Conservation (phyloP, 345 rosid species). For the Hibiscus trionum region DNA sequence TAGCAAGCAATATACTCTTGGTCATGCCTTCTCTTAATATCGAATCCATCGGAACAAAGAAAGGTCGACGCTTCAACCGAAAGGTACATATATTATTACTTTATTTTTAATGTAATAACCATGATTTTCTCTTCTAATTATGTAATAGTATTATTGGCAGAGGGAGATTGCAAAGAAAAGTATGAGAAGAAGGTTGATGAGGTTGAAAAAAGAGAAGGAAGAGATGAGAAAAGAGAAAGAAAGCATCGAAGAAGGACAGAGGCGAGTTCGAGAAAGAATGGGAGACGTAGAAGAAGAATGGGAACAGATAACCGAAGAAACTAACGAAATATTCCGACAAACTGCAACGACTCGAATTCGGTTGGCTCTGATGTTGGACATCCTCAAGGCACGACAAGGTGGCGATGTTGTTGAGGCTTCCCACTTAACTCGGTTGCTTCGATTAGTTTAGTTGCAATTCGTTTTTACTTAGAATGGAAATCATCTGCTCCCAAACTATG, state of each 20-base stretch:
- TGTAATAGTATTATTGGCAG: not conserved
- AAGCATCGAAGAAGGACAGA: not conserved
- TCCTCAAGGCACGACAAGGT: conserved; percentile 1
- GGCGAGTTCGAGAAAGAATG: not conserved
- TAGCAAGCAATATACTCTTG: not conserved
- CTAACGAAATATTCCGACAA: not conserved
- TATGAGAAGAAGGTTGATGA: not conserved
- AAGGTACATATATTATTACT: not conserved
- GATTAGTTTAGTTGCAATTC: not conserved
- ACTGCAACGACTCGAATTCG: not conserved
- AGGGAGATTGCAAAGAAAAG: not conserved
- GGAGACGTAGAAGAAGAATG: not conserved
- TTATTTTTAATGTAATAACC: no score
- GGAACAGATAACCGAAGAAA: not conserved
- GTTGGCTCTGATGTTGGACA: not conserved
- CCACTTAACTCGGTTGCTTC: not conserved
- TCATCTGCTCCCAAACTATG: no score
- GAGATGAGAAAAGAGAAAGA: not conserved
- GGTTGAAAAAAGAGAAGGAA: not conserved
- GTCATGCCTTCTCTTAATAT: not conserved
- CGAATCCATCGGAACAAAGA: not conserved
- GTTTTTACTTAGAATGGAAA: not conserved
- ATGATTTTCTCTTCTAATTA: no score
- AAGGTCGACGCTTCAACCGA: not conserved
- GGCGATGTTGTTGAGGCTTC: not conserved